phyloP scores from a whole-genome alignment of 2,329 filamentous ascomycete species.

The Botrytis hyacinthi region DNA sequence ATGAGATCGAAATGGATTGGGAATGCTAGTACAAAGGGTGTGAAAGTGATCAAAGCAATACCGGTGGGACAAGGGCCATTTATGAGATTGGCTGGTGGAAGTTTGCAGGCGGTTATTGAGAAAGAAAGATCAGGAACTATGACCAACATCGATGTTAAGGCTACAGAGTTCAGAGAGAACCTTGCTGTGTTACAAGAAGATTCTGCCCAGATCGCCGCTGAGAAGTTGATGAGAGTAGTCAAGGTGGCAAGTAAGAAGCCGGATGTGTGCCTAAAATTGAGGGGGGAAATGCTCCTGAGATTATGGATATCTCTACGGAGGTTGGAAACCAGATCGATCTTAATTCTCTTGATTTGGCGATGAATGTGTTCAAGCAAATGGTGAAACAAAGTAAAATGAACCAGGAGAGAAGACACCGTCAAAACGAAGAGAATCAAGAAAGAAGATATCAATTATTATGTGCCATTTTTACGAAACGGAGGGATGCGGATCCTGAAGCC shows the following conservation, averaged over 20 bases:
- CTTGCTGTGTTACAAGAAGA: background rate
- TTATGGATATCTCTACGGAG: background rate
- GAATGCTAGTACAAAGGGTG: too few species aligned
- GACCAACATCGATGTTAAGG: background rate
- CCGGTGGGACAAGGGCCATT: background rate
- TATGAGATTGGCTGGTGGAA: background rate
- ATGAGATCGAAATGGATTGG: too few species aligned
- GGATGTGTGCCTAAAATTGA: background rate
- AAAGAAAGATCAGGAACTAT: background rate
- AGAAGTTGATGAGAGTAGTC: background rate
- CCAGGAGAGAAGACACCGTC: background rate
- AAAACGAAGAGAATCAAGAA: background rate
- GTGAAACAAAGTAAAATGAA: background rate
- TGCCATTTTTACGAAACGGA: background rate
- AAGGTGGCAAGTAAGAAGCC: background rate
- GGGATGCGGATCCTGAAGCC: background rate
- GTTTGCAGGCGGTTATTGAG: background rate
- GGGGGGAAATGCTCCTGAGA: background rate
- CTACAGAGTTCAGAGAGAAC: too few species aligned
- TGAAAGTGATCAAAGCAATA: background rate
- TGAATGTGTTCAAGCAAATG: background rate
- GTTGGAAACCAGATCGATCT: background rate
- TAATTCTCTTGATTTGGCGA: background rate
- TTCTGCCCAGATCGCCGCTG: rapidly evolving
- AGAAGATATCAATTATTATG: background rate